These are phyloP conservation scores for Metschnikowia picachoensis DNA, from an alignment of 805 yeast species.

Conservation along the genomic window DNA sequence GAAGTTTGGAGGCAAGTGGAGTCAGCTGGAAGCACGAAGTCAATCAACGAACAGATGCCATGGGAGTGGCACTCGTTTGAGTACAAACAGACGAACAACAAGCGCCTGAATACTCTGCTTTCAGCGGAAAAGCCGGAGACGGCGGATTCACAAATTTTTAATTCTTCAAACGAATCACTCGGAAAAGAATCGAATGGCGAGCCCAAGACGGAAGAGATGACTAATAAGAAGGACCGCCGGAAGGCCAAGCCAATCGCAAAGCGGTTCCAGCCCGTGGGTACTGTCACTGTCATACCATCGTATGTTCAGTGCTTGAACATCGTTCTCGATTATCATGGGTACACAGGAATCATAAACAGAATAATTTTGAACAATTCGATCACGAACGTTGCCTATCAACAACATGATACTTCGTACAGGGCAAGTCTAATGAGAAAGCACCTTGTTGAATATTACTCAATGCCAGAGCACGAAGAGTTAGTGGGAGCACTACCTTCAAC, in stretches of 20 bases:
- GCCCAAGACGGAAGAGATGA: background rate
- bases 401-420: conserved; percentile 8
- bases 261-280: conserved; percentile 9
- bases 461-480: conserved; percentile 5
- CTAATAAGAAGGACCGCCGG: conserved; percentile 7
- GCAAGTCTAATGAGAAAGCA: conserved; percentile 1
- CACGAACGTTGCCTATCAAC: conserved; percentile 12
- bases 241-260: conserved; percentile 11
- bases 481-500: conserved; percentile 6
- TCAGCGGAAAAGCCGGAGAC: background rate
- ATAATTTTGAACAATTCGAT: conserved; percentile 13
- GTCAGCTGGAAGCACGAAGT: background rate
- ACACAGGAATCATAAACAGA: conserved; percentile 15
- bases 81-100: background rate
- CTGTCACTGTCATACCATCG: conserved; percentile 11
- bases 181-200: background rate
- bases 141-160: background rate
- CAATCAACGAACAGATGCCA: background rate
- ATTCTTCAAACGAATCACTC: background rate
- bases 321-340: conserved; percentile 20
- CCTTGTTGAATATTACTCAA: conserved; percentile 4
- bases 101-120: background rate
- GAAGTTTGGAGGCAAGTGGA: background rate
- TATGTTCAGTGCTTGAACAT: conserved; percentile 20
- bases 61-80: conserved; percentile 7